Base-by-base conservation (phyloP, 2,329 filamentous ascomycete species). In the Fusarium devonianum region DNA sequence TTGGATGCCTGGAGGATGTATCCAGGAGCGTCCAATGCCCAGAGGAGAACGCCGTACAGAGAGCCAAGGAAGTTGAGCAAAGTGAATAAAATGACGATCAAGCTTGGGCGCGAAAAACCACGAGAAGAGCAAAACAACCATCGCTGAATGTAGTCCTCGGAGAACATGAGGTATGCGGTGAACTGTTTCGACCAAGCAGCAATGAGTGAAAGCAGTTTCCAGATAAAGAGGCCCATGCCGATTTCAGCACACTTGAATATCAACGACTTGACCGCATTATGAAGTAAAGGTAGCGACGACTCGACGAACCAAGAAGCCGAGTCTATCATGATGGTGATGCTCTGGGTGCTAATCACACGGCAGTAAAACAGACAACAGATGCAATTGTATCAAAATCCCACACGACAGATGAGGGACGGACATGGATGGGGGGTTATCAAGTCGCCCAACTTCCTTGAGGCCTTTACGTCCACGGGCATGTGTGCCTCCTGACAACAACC, bases 151-250 rank as follows among this genome's bases (percentile, higher is more conserved):
- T 60, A 60, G 9, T 60, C 58, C 5, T 60, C 58, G 1, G 57
- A 22, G 16, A 60, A 61, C 58, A 60, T 60, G 0, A 60, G 57
- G n/a, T 60, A 60, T 2, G 58, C 37, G 2, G 57, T 58, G 4
- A 60, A 61, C 11, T 60, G 58, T 1, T 41, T 45, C 2, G 58
- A 60, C 3, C 53, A 35, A 4, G 57, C 57, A 0, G 58, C 58
- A 2, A 60, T 3, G 0, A 60, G 19, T 1, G 49, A 60, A 26
- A 60, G 58, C 1, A 58, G 10, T 7, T 60, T 60, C 3, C 43
- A 60, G 4, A 60, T 28, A 7, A 58, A 60, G 2, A 60, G 19
- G 0, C 43, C 49, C 53, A 60, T 60, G 14, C 58, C 30, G 2
- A 60, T 7, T 13, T 60, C 58, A 0, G 58, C 58, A 8, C 53